Percentiles rank a stretch among this genome's conserved stretches.
These are phyloP conservation scores for Pythium rishiriense DNA, from an alignment of 352 stramenopile species.

Conservation along the genomic window DNA sequence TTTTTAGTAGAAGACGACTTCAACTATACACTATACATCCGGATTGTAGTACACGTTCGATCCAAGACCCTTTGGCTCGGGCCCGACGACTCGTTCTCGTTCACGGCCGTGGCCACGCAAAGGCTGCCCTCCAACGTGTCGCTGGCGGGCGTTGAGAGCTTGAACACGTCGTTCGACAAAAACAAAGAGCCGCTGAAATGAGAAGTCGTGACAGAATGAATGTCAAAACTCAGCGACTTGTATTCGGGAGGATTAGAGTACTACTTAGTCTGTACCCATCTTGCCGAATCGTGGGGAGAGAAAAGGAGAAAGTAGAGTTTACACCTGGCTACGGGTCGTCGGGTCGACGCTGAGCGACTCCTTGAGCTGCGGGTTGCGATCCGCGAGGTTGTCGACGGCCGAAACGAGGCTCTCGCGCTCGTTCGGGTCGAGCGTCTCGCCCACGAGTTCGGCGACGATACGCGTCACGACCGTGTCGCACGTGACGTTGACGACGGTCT, in stretches of 20 bases:
- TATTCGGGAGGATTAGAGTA: conserved; percentile 4
- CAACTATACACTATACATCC: conserved; percentile 13
- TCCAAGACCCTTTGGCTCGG: conserved; percentile 29
- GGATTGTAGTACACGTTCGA: background rate
- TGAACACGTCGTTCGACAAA: no score
- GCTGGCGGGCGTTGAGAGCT: background rate
- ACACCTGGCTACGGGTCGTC: conserved; percentile 11
- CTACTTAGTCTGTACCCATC: conserved; percentile 1
- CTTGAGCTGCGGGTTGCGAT: conserved; percentile 27
- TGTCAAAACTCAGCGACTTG: conserved; percentile 2
- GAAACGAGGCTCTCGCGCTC: conserved; percentile 27
- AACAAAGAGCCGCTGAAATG: no score
- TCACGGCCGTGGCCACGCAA: conserved; percentile 15
- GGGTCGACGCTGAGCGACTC: conserved; percentile 25
- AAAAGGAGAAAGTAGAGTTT: background rate
- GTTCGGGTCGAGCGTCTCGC: conserved; percentile 26
- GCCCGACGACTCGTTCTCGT: conserved; percentile 24
- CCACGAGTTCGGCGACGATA: conserved; percentile 49
- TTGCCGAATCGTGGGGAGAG: background rate
- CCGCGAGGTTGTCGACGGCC: conserved; percentile 13
- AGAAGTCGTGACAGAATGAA: background rate
- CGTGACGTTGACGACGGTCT: conserved; percentile 60
- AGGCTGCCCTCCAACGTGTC: conserved; percentile 5
- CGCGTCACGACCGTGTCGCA: conserved; percentile 57
- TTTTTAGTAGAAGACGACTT: no score